Conservation (phyloP, 495 filamentous ascomycete species). For the Rhizodiscina lignyota region DNA sequence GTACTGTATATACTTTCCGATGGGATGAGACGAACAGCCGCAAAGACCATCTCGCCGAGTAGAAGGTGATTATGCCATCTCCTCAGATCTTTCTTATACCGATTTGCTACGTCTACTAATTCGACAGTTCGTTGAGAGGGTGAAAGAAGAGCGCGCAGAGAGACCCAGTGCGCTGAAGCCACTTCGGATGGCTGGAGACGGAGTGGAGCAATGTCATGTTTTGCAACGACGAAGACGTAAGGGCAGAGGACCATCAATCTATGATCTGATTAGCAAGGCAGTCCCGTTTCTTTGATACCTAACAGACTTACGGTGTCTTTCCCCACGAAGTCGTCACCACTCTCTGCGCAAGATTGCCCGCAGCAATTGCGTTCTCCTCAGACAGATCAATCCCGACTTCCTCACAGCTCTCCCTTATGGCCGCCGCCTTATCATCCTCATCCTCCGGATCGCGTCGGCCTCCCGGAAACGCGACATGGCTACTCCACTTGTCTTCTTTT, state of each 20-base stretch:
- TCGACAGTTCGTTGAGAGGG: slow-evolving; percentile 44
- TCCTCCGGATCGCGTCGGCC: slow-evolving; percentile 57
- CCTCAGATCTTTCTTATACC: neutral
- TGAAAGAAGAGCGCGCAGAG: slow-evolving; percentile 45
- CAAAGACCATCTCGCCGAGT: slow-evolving; percentile 56
- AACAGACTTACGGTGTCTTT: slow-evolving; percentile 48
- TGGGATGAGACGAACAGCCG: slow-evolving; percentile 47
- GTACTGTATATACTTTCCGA: slow-evolving; percentile 41
- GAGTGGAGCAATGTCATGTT: slow-evolving; percentile 38
- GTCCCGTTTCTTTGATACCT: too few relatives aligned
- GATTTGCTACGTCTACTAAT: slow-evolving; percentile 46
- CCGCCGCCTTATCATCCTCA: slow-evolving; percentile 43
- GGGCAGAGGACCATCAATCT: slow-evolving; percentile 68
- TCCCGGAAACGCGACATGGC: slow-evolving; percentile 60
- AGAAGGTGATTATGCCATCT: slow-evolving; percentile 27
- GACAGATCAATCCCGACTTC: slow-evolving; percentile 55
- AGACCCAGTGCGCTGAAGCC: slow-evolving; percentile 62
- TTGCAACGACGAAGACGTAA: slow-evolving; percentile 51
- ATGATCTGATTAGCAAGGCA: slow-evolving; percentile 5
- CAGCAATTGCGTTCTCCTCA: slow-evolving; percentile 33
- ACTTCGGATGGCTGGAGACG: slow-evolving; percentile 57
- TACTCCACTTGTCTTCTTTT: slow-evolving; percentile 57
- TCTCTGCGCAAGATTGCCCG: slow-evolving; percentile 57
- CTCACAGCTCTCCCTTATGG: slow-evolving; percentile 52
- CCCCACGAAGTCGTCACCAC: slow-evolving; percentile 60